phyloP scores from a whole-genome alignment of 805 yeast species.

The Allodekkera sacchari region DNA sequence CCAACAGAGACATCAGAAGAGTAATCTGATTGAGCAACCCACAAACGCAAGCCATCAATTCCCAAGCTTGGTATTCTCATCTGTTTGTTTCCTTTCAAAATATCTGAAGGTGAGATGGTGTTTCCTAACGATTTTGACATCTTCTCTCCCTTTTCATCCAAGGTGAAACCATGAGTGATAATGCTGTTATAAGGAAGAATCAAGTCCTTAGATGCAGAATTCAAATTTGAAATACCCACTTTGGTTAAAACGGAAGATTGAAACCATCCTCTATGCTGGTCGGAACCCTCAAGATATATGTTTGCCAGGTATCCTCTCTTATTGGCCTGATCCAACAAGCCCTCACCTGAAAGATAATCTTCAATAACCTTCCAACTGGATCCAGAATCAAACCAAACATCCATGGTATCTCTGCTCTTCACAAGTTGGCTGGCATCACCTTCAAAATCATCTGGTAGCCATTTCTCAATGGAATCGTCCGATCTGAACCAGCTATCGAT shows the following conservation, averaged over 20 bases:
- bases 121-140: constrained; percentile 95
- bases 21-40: constrained; percentile 87
- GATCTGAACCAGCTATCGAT: constrained; percentile 70
- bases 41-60: constrained; percentile 80
- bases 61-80: constrained; percentile 59
- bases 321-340: constrained; percentile 23
- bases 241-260: constrained; percentile 85
- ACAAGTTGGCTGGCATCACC: constrained; percentile 34
- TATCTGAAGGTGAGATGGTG: constrained; percentile 57
- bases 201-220: constrained; percentile 9
- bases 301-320: constrained; percentile 51
- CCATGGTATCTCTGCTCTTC: constrained; percentile 89
- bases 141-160: constrained; percentile 78
- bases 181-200: constrained; percentile 59
- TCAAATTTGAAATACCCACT: constrained; percentile 36
- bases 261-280: constrained; percentile 99
- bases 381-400: constrained; percentile 99
- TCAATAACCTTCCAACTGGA: constrained; percentile 72
- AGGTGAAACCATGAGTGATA: constrained; percentile 88
- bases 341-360: constrained; percentile 27
- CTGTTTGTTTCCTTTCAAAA: constrained; percentile 52
- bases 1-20: constrained; percentile 74
- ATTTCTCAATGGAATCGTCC: constrained; percentile 33
- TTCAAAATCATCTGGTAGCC: constrained; percentile 60
- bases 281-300: constrained; percentile 93